Conservation (phyloP, 306 rosid genomes). For the Begonia peltatifolia region DNA sequence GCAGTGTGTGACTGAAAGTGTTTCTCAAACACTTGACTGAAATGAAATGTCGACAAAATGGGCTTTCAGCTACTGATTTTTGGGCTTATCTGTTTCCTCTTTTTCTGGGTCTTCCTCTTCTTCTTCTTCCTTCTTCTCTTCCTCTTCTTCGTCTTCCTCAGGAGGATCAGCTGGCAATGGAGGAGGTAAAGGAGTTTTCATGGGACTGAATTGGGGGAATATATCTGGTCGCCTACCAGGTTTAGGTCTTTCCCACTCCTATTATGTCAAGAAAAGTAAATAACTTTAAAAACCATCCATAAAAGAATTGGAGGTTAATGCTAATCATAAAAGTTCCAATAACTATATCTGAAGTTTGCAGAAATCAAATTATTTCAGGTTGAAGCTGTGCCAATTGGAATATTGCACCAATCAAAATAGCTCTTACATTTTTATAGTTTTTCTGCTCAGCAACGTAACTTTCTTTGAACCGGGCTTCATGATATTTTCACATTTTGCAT, state of each 20-base stretch:
- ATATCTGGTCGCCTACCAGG: conserved; percentile 41
- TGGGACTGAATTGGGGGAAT: conserved; percentile 38
- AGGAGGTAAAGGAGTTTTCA: conserved; percentile 37
- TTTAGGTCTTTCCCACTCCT: conserved; percentile 45
- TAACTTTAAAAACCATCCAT: too few relatives aligned
- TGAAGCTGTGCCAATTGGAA: too few relatives aligned
- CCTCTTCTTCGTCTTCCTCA: conserved; percentile 42
- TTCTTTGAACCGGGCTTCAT: too few relatives aligned
- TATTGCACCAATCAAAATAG: too few relatives aligned
- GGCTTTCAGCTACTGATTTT: conserved; percentile 10
- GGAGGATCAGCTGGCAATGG: conserved; percentile 50
- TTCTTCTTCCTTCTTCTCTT: conserved; percentile 28
- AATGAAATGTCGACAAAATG: background rate
- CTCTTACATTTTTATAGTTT: too few relatives aligned
- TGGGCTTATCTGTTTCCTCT: conserved; percentile 22
- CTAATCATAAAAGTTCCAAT: too few relatives aligned
- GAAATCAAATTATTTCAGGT: too few relatives aligned
- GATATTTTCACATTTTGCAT: too few relatives aligned
- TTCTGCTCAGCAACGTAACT: too few relatives aligned
- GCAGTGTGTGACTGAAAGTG: background rate
- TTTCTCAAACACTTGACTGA: background rate
- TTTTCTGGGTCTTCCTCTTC: conserved; percentile 28
- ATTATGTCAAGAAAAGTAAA: conserved; percentile 1
- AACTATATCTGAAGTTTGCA: too few relatives aligned
- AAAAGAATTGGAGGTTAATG: too few relatives aligned